Percentiles rank a stretch among this genome's conserved stretches.
Conservation (phyloP, 148 eudicot genomes). For the Dianthus caryophyllus region DNA sequence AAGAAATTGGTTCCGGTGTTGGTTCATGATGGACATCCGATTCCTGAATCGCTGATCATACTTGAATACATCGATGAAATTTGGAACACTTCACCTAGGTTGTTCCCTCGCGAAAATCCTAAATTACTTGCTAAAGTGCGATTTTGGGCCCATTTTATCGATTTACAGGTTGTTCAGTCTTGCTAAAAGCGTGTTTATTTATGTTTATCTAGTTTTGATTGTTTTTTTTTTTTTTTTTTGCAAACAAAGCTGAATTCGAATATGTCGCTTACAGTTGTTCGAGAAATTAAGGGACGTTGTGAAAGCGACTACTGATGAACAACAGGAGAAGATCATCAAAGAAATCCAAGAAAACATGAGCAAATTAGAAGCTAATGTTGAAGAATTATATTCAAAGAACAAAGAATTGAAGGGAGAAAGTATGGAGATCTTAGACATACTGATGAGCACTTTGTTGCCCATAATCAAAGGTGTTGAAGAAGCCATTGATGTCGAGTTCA, state of each 20-base stretch:
- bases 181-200: neutral
- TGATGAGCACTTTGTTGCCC: conserved; percentile 26
- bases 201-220: too few species aligned
- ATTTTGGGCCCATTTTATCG: conserved; percentile 34
- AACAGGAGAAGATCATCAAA: conserved; percentile 17
- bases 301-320: conserved; percentile 14
- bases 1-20: conserved; percentile 38
- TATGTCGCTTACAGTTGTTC: conserved; percentile 9
- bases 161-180: conserved; percentile 17
- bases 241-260: too few species aligned
- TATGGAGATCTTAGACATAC: conserved; percentile 23
- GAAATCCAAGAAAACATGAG: conserved; percentile 29
- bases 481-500: conserved; percentile 19
- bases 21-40: conserved; percentile 31
- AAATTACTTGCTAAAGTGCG: conserved; percentile 23
- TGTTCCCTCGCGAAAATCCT: conserved; percentile 27
- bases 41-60: conserved; percentile 39
- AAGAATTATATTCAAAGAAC: conserved; percentile 11
- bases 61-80: conserved; percentile 34
- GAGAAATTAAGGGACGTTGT: conserved; percentile 25
- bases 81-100: conserved; percentile 27
- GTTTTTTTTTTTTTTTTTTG: too few species aligned
- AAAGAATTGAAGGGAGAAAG: conserved; percentile 7
- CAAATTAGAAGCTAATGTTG: conserved; percentile 30
- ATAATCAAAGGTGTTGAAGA: conserved; percentile 27